These are phyloP conservation scores for Mycena vitilis DNA, from an alignment of 768 basidiomycete species.

Conservation along the genomic window DNA sequence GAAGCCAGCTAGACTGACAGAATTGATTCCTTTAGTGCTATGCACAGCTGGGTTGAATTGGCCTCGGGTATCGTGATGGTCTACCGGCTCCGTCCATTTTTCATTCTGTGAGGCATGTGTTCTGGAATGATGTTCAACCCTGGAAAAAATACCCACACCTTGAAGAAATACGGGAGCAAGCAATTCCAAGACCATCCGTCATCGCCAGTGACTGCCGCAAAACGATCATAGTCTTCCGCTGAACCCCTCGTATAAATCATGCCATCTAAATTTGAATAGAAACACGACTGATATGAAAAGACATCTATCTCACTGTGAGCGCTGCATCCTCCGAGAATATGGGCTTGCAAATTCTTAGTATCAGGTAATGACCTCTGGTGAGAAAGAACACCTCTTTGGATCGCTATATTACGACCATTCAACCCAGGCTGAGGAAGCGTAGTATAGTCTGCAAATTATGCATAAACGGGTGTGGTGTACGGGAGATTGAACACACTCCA, in stretches of 20 bases:
- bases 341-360: not conserved
- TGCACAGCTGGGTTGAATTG: slow-evolving; percentile 53
- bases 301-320: slow-evolving; percentile 11
- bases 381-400: slow-evolving; percentile 4
- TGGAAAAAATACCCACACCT: slow-evolving; percentile 36
- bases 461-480: not conserved
- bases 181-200: slow-evolving; percentile 52
- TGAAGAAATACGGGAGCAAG: slow-evolving; percentile 47
- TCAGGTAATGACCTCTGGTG: not conserved
- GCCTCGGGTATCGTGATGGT: slow-evolving; percentile 47
- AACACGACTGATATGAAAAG: too few relatives aligned
- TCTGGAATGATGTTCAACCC: not conserved
- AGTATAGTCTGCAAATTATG: slow-evolving; percentile 1
- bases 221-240: slow-evolving; percentile 51
- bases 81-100: slow-evolving; percentile 49
- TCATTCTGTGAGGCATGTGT: slow-evolving; percentile 45
- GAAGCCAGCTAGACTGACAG: slow-evolving; percentile 47
- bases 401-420: slow-evolving; percentile 4
- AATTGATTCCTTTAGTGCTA: slow-evolving; percentile 46
- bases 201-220: slow-evolving; percentile 48
- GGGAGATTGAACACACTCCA: not conserved
- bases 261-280: slow-evolving; percentile 40
- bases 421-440: slow-evolving; percentile 12
- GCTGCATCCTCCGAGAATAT: slow-evolving; percentile 22
- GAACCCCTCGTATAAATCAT: slow-evolving; percentile 51